phyloP scores from a whole-genome alignment of 345 rosid species.

The Ailanthus altissimus region DNA sequence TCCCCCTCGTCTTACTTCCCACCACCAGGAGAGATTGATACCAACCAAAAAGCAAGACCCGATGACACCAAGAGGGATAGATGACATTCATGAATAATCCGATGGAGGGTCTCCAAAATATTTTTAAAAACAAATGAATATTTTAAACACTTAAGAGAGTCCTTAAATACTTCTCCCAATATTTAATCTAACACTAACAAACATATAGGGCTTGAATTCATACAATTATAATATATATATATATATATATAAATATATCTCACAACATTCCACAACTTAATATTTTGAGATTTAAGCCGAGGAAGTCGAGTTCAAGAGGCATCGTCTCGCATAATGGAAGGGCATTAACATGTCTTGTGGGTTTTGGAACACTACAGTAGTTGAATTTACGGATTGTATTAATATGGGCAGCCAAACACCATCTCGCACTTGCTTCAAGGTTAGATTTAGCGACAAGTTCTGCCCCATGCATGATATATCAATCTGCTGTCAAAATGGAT shows the following conservation, averaged over 20 bases:
- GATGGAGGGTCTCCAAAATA: too few species aligned
- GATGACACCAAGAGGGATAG: too few species aligned
- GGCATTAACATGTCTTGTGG: slow-evolving; percentile 14
- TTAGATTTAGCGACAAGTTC: slow-evolving; percentile 29
- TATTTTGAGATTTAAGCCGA: not conserved
- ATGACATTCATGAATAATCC: too few species aligned
- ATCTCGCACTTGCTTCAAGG: slow-evolving; percentile 40
- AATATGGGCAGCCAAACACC: slow-evolving; percentile 36
- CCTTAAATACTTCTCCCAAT: too few species aligned
- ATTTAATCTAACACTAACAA: too few species aligned
- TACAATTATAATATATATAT: not conserved
- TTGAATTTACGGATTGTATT: slow-evolving; percentile 23
- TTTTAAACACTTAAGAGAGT: too few species aligned
- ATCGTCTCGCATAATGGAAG: slow-evolving; percentile 25
- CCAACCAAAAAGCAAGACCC: too few species aligned
- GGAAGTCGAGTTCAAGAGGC: slow-evolving; percentile 11
- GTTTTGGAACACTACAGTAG: not conserved
- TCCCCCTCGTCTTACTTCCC: too few species aligned
- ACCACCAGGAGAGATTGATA: too few species aligned
- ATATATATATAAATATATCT: not conserved
- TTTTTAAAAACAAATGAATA: too few species aligned
- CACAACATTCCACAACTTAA: not conserved
- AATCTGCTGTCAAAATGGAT: slow-evolving; percentile 20
- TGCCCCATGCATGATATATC: slow-evolving; percentile 40
- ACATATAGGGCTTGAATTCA: not conserved